phyloP scores from a whole-genome alignment of 352 stramenopile genomes.

The Phytophthora rubi region DNA sequence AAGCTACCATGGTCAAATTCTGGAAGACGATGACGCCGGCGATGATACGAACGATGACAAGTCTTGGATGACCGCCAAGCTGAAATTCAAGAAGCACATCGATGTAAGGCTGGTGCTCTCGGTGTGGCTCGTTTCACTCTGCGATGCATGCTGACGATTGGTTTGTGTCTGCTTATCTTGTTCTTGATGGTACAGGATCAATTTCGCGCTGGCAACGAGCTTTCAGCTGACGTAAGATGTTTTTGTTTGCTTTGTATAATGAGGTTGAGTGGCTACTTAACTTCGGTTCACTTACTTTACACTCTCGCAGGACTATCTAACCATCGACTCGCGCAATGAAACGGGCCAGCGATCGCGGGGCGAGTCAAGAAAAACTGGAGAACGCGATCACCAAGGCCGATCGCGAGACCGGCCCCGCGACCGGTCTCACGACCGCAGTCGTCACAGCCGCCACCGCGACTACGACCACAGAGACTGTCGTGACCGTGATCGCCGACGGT shows the following conservation, averaged over 20 bases:
- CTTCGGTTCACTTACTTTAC: conserved; percentile 5
- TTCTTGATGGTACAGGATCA: conserved; percentile 55
- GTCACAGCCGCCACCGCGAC: conserved; percentile 17
- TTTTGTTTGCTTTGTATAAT: neutral
- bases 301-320: conserved; percentile 66
- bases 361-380: conserved; percentile 20
- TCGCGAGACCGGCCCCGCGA: conserved; percentile 15
- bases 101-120: conserved; percentile 54
- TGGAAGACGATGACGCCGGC: conserved; percentile 54
- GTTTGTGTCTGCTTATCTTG: conserved; percentile 1
- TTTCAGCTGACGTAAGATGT: conserved; percentile 54
- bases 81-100: conserved; percentile 92
- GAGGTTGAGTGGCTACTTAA: neutral
- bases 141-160: neutral
- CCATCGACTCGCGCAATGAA: conserved; percentile 64
- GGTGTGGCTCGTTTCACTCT: neutral
- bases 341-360: conserved; percentile 14
- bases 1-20: conserved; percentile 72
- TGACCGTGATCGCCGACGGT: conserved; percentile 29
- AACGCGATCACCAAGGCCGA: conserved; percentile 22
- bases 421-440: conserved; percentile 19
- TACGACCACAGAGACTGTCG: conserved; percentile 19
- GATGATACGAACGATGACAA: conserved; percentile 51
- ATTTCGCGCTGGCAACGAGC: conserved; percentile 68
- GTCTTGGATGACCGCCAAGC: conserved; percentile 88